These are phyloP conservation scores for Gardenia jasminoides DNA, from an alignment of 257 asterid genomes.

Conservation along the genomic window DNA sequence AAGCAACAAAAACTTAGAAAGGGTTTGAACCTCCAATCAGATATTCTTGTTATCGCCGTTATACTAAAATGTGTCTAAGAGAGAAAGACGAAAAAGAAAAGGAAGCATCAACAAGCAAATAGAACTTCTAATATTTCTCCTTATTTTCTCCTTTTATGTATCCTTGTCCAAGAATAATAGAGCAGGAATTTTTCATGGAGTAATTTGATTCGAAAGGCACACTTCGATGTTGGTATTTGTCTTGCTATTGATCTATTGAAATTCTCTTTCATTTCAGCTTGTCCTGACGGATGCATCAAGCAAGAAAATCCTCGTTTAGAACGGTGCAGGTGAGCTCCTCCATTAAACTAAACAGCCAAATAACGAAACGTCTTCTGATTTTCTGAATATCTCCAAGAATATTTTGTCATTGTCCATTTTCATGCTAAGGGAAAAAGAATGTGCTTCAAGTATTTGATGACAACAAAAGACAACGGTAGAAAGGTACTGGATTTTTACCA, in stretches of 20 bases:
- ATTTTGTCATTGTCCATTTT: not conserved
- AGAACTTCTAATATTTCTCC: not conserved
- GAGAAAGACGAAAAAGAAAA: too few species aligned
- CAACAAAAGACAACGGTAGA: not conserved
- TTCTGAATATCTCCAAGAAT: too few species aligned
- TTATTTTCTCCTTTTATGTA: not conserved
- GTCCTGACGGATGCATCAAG: slow-evolving; percentile 27
- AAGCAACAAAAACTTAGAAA: not conserved
- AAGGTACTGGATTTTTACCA: not conserved
- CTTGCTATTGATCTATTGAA: not conserved
- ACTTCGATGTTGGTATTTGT: not conserved
- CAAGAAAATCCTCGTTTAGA: slow-evolving; percentile 25
- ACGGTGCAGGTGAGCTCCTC: slow-evolving; percentile 16
- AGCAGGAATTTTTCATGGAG: not conserved
- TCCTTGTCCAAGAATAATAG: not conserved
- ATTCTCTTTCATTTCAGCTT: not conserved
- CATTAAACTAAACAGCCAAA: not conserved
- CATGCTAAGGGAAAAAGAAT: not conserved
- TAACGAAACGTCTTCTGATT: not conserved
- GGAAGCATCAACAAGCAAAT: not conserved
- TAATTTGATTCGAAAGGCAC: not conserved
- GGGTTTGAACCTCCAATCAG: not conserved
- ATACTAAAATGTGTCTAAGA: not conserved
- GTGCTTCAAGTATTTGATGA: not conserved
- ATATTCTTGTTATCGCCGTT: slow-evolving; percentile 4